phyloP scores from a whole-genome alignment of 2,329 filamentous ascomycete genomes.

The Ceratocystis albifundus region DNA sequence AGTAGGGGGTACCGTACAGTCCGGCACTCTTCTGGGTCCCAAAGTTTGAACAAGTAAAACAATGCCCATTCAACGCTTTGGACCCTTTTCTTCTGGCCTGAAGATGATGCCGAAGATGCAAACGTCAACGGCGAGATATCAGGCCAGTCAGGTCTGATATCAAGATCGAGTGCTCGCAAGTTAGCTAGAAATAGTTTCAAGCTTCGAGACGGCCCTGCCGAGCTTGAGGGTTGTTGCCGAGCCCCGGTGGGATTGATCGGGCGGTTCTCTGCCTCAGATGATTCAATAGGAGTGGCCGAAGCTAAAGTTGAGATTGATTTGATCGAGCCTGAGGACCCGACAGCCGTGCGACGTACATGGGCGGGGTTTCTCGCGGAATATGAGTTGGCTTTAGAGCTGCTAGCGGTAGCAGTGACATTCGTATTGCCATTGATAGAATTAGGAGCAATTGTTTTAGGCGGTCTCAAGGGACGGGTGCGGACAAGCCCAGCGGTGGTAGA shows the following conservation, averaged over 20 bases:
- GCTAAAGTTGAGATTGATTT: constrained; percentile 8
- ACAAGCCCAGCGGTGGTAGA: constrained; percentile 14
- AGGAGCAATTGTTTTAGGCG: constrained; percentile 13
- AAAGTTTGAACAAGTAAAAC: constrained; percentile 75
- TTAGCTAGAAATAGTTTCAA: constrained; percentile 67
- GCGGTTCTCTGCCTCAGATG: neutral
- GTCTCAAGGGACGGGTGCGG: constrained; percentile 20
- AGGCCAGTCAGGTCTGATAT: constrained; percentile 69
- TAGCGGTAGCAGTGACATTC: neutral
- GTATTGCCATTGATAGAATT: neutral
- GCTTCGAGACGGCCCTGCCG: constrained; percentile 32
- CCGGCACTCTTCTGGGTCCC: constrained; percentile 64
- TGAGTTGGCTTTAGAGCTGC: neutral
- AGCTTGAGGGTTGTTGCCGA: neutral
- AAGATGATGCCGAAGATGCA: constrained; percentile 44
- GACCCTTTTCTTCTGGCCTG: constrained; percentile 72
- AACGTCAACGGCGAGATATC: constrained; percentile 60
- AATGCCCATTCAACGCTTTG: constrained; percentile 79
- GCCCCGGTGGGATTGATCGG: neutral
- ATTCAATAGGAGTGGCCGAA: constrained; percentile 1
- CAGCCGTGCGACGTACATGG: constrained; percentile 1
- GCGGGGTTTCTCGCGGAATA: constrained; percentile 2
- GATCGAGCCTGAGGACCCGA: constrained; percentile 1
- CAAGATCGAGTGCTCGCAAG: constrained; percentile 69
- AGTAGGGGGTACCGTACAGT: constrained; percentile 42